phyloP scores from a whole-genome alignment of 495 filamentous ascomycete species.

The Xylaria nigripes region DNA sequence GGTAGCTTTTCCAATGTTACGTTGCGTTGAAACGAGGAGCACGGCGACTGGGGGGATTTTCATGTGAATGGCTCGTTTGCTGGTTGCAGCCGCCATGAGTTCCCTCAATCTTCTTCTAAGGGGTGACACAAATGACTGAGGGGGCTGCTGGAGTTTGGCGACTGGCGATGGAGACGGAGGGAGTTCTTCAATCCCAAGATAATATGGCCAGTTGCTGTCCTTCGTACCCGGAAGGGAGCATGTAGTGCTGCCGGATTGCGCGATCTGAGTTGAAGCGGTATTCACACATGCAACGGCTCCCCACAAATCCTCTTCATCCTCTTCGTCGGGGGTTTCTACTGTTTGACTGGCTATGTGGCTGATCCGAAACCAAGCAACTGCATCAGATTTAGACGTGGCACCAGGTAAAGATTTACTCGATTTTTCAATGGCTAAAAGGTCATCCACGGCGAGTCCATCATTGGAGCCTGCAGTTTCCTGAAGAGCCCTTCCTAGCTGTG shows the following conservation, averaged over 20 bases:
- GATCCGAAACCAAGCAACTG: slow-evolving; percentile 85
- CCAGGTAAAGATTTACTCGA: slow-evolving; percentile 15
- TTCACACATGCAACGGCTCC: slow-evolving; percentile 76
- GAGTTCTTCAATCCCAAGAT: slow-evolving; percentile 62
- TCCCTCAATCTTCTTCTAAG: slow-evolving; percentile 73
- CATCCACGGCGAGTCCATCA: slow-evolving; percentile 59
- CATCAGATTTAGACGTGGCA: slow-evolving; percentile 38
- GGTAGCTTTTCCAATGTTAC: slow-evolving; percentile 81
- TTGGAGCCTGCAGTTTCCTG: slow-evolving; percentile 50
- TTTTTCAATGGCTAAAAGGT: slow-evolving; percentile 43
- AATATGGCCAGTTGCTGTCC: slow-evolving; percentile 75
- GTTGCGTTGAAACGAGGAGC: slow-evolving; percentile 78
- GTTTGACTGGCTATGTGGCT: slow-evolving; percentile 57
- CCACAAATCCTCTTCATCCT: slow-evolving; percentile 59
- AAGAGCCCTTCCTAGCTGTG: slow-evolving; percentile 65
- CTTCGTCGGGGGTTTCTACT: slow-evolving; percentile 41
- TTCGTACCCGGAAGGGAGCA: slow-evolving; percentile 66
- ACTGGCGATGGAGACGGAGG: slow-evolving; percentile 34
- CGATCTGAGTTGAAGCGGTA: slow-evolving; percentile 74
- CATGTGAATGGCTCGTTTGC: slow-evolving; percentile 75
- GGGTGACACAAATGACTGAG: slow-evolving; percentile 49
- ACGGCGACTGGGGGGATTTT: slow-evolving; percentile 82
- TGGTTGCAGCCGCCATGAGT: slow-evolving; percentile 79
- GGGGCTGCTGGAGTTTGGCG: slow-evolving; percentile 28
- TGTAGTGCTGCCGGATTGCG: slow-evolving; percentile 74